Evolutionary conservation across 1,139 yeast genomes (phyloP), one percentile per base, ranked within the genome.

Genomic region (Kluyveromyces marxianus): DNA sequence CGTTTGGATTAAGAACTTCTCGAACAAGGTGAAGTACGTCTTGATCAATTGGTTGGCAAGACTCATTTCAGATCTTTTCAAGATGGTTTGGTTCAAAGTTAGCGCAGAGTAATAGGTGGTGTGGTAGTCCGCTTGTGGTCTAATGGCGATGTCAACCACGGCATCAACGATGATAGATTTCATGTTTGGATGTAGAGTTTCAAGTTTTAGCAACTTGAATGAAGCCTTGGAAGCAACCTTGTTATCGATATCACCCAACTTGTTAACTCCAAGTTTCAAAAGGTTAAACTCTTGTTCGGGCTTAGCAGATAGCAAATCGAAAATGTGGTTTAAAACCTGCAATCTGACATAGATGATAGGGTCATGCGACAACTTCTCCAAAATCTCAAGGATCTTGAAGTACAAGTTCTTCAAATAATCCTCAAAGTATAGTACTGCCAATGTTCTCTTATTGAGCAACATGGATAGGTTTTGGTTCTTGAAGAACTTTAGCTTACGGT

Each of bases 271-370:
- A 48, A 94, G 72, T 56, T 92, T 77, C 57, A 92, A 72, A 54
- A 94, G 71, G 63, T 94, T 92, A 43, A 83, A 95, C 67, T 92
- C 99, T 69, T 94, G 98, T 69, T 92, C 99, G 3, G 99, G 97
- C 63, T 90, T 92, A 14, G 84, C 75, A 54, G 79, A 81, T 50
- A 92, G 70, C 39, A 92, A 72, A 50, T 87, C 95, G 55, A 90
- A 85, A 37, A 90, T 75, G 60, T 87, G 92, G 41, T 76, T 71
- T 35, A 89, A 75, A 35, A 86, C 80, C 52, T 79, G 86, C 73
- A 83, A 76, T 63, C 96, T 79, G 37, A 92, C 95, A 60, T 86
- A 94, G 47, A 83, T 79, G 57, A 92, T 89, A n/a, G 97, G 86
- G 65, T 92, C 98, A 60, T 88, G 96, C 26, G 88, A 76, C 45